Evolutionary conservation across 2,329 filamentous ascomycete species (phyloP), one percentile per base, ranked within the genome.

Genomic region (Phoma sp.): DNA sequence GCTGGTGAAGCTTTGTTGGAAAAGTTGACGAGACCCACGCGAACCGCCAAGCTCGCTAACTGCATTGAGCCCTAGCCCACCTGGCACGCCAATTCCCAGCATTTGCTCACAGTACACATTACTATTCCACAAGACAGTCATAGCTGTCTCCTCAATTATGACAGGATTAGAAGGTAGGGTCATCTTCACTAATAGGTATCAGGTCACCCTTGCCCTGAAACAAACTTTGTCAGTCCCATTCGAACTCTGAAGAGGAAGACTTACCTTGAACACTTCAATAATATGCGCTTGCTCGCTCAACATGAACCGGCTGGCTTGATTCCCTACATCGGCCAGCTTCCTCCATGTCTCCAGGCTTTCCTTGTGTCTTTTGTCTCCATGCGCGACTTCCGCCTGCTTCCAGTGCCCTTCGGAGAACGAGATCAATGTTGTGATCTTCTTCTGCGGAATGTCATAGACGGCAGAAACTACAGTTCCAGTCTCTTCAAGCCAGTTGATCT

Each of bases 401-500:
- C 83, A 86, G 56, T 86, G 83, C 0, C 74, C 83, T 61, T 81
- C 79, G 0, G 79, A 83, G 57, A 86, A 86, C 0, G 74, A 80
- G 5, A 86, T 63, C 59, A 85, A 61, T 0, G 83, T 84, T 0
- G 79, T 82, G 36, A 86, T 78, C 18, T 71, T 80, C 47, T 75
- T 70, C 6, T 76, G 68, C 0, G 72, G 63, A 32, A 86, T 84
- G 53, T 86, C 83, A 59, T 82, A 86, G 1, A 85, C 81, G 0
- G 84, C 66, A 1, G 80, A 84, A 47, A 79, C 80, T 1, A 86
- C 77, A 0, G 83, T 85, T 0, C 83, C 84, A 0, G 83, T 86
- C 68, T 86, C 83, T 53, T 86, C 83, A 1, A 86, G 77, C 83
- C 83, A 86, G 54, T 83, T 85, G 57, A 81, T 79, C 61, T 86